These are phyloP conservation scores for Elsinoe necatrix DNA, from an alignment of 2,329 filamentous ascomycete species.

Conservation along the genomic window DNA sequence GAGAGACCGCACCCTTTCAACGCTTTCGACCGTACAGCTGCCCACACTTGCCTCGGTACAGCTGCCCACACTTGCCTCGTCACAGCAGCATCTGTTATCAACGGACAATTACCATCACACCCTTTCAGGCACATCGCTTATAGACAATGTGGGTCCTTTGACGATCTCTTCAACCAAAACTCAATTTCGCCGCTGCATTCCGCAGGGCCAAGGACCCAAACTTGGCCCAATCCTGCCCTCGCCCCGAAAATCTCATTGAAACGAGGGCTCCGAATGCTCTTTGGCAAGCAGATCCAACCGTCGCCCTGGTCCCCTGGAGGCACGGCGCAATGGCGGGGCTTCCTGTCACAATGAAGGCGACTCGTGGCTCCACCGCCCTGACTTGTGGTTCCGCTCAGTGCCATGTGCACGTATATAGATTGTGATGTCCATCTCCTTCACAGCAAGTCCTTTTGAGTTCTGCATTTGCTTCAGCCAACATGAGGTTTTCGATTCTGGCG, in stretches of 20 bases:
- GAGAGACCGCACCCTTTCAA: neutral
- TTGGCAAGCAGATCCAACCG: neutral
- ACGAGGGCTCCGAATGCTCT: neutral
- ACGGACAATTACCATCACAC: neutral
- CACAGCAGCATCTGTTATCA: neutral
- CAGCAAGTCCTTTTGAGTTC: neutral
- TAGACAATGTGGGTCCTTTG: neutral
- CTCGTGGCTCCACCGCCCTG: neutral
- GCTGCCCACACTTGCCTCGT: neutral
- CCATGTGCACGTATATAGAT: neutral
- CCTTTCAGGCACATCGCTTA: neutral
- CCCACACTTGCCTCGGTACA: neutral
- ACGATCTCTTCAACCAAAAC: neutral
- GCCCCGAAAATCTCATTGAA: constrained; percentile 5
- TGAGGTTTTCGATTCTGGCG: neutral
- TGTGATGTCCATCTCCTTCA: neutral
- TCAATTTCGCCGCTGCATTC: constrained; percentile 1
- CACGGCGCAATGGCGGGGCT: neutral
- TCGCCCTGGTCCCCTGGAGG: neutral
- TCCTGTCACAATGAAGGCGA: neutral
- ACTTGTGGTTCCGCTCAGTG: neutral
- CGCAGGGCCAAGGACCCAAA: neutral
- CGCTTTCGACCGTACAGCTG: neutral
- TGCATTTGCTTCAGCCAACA: neutral
- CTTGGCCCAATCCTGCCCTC: neutral